Base-by-base conservation (phyloP, 345 rosid genomes). In the Iberis pinnata region DNA sequence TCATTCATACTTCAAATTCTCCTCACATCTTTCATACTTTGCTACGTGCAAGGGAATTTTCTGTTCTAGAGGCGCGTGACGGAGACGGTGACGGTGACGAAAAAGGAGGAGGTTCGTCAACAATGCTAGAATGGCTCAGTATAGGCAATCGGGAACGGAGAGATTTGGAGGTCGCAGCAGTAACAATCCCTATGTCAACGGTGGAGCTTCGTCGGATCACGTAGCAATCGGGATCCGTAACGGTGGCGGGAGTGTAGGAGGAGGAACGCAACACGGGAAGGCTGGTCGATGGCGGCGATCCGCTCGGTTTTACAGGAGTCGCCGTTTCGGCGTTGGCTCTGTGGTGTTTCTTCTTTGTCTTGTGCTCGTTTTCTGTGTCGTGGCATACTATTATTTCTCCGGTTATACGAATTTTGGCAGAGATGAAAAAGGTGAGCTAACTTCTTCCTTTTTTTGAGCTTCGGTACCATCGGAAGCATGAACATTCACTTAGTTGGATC, bases 121-220 rank as follows among this genome's bases (percentile, higher is more conserved):
- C 70, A 72, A 76, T 79, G 78, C 75, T 54, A 73, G 16, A 60
- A 87, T 92, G 98, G 83, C 86, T 70, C 98, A 82, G 78, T 75
- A 64, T 77, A 81, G 98, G 84, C 98, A 84, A 73, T 82, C 78
- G 18, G 90, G 89, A 52, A 70, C 72, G 8, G 72, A 78, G 43
- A 76, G 78, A 45, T 43, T 72, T 57, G 73, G 58, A 40, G 67
- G 56, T 65, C 74, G 69, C 51, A 52, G 26, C 16, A 50, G 56
- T 44, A 38, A 36, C 22, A 62, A 45, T 9, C 62, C 62, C 69
- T 63, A 61, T 66, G 14, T 39, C 77, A 10, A 78, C 31, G 75
- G 75, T 61, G 85, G 89, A 43, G 43, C 56, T 18, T 56, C 70
- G 35, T 53, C 82, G 25, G 92, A 78, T 75, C 85, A 78, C 69